Percentiles rank a stretch among this genome's conserved stretches.
These are phyloP conservation scores for Mortierella sp. DNA, from an alignment of 371 early-diverging fungal species.

Conservation along the genomic window DNA sequence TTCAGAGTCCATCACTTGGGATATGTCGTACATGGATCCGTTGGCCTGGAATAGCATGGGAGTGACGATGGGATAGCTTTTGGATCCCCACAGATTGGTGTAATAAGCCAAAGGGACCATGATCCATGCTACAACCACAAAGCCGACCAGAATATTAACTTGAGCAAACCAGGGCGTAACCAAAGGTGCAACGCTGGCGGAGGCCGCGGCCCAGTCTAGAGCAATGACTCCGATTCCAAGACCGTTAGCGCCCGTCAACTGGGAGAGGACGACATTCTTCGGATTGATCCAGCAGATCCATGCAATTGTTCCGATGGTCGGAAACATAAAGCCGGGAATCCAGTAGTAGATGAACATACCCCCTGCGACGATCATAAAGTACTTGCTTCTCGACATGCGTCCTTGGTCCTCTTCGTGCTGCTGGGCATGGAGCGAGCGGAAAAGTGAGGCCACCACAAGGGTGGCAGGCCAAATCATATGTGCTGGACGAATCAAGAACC, in stretches of 20 bases:
- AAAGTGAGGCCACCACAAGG: conserved; percentile 77
- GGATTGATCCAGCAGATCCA: conserved; percentile 66
- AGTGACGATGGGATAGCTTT: conserved; percentile 60
- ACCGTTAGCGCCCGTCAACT: conserved; percentile 59
- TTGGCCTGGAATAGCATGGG: conserved; percentile 53
- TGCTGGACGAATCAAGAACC: conserved; percentile 64
- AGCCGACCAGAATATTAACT: conserved; percentile 61
- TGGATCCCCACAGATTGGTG: conserved; percentile 58
- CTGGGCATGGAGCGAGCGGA: conserved; percentile 72
- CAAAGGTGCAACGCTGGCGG: conserved; percentile 57
- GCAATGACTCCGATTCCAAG: conserved; percentile 54
- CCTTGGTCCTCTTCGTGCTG: conserved; percentile 52
- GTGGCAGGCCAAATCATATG: conserved; percentile 90
- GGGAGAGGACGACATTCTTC: conserved; percentile 55
- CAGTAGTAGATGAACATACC: conserved; percentile 62
- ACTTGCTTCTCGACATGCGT: conserved; percentile 54
- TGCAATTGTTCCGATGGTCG: conserved; percentile 63
- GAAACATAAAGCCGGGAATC: conserved; percentile 65
- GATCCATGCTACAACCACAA: conserved; percentile 63
- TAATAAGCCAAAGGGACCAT: conserved; percentile 64
- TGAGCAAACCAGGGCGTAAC: conserved; percentile 65
- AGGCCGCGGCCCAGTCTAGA: conserved; percentile 69
- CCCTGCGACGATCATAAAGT: conserved; percentile 64
- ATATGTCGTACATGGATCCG: conserved; percentile 59
- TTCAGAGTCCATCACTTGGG: conserved; percentile 57